phyloP scores from a whole-genome alignment of 2,329 filamentous ascomycete genomes.

The Fusarium keratoplasticum region DNA sequence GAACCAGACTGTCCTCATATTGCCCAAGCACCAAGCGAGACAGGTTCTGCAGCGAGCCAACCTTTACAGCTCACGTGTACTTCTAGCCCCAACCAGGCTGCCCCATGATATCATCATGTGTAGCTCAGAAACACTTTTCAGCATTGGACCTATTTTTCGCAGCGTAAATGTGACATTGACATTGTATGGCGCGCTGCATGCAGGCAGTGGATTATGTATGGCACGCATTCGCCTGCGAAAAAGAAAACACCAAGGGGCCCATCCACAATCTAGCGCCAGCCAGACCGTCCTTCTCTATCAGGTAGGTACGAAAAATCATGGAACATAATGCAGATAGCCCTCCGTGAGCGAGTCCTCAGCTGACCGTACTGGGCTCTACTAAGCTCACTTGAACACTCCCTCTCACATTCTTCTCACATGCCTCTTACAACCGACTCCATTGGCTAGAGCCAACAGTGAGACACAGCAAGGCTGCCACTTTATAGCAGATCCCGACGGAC shows the following conservation, averaged over 20 bases:
- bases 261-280: conserved; percentile 42
- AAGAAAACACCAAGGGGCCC: conserved; percentile 34
- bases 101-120: neutral
- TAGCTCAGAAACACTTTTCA: conserved; percentile 34
- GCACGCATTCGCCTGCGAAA: conserved; percentile 38
- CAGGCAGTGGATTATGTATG: conserved; percentile 33
- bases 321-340: conserved; percentile 46
- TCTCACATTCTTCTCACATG: neutral
- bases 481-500: conserved; percentile 96
- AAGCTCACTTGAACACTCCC: conserved; percentile 32
- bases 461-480: conserved; percentile 43
- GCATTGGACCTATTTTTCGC: conserved; percentile 27
- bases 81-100: neutral
- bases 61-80: conserved; percentile 14
- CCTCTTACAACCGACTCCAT: conserved; percentile 9
- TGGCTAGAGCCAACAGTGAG: conserved; percentile 18
- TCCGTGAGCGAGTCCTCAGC: conserved; percentile 40
- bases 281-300: conserved; percentile 50
- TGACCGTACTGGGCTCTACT: conserved; percentile 33
- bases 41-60: neutral
- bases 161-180: conserved; percentile 42
- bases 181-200: conserved; percentile 41
- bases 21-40: neutral
- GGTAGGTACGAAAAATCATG: conserved; percentile 47
- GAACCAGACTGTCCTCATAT: neutral